Evolutionary conservation across 129 eudicot genomes (phyloP).

Genomic region (Arctium minus): DNA sequence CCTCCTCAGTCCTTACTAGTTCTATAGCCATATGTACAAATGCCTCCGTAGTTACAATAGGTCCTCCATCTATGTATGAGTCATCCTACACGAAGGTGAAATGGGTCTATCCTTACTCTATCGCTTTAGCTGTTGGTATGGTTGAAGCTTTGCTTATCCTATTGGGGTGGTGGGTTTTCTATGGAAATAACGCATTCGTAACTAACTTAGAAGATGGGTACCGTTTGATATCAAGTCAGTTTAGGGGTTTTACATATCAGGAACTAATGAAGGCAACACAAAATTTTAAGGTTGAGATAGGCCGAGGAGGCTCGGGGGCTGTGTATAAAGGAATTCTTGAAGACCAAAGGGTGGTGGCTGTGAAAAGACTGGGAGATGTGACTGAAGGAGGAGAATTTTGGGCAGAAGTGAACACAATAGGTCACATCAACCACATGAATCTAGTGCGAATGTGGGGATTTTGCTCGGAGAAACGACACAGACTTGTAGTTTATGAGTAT

Average conservation of each 20-base stretch:
- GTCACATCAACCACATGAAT: slow-evolving; percentile 54
- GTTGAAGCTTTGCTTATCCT: slow-evolving; percentile 23
- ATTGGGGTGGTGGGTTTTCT: slow-evolving; percentile 36
- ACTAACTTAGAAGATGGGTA: slow-evolving; percentile 43
- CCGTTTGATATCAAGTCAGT: slow-evolving; percentile 33
- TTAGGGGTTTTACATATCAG: slow-evolving; percentile 30
- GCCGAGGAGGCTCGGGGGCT: slow-evolving; percentile 33
- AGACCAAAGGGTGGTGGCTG: slow-evolving; percentile 39
- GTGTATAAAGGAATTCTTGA: slow-evolving; percentile 46
- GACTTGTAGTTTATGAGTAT: background rate
- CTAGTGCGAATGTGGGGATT: slow-evolving; percentile 64
- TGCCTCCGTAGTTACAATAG: background rate
- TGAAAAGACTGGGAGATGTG: slow-evolving; percentile 33
- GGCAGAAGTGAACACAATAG: slow-evolving; percentile 46
- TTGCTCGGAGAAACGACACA: slow-evolving; percentile 11
- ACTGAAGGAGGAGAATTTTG: slow-evolving; percentile 34
- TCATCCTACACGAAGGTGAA: background rate
- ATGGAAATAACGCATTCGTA: slow-evolving; percentile 20
- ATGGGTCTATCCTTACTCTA: slow-evolving; percentile 44
- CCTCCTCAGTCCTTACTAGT: background rate
- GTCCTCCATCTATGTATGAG: slow-evolving; percentile 27
- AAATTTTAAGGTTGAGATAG: slow-evolving; percentile 14
- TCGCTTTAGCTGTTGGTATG: slow-evolving; percentile 27
- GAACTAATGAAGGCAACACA: slow-evolving; percentile 49
- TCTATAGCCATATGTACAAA: background rate